Conservation (phyloP, 192 early-diverging fungal genomes). For the Blastocladiella britannica region DNA sequence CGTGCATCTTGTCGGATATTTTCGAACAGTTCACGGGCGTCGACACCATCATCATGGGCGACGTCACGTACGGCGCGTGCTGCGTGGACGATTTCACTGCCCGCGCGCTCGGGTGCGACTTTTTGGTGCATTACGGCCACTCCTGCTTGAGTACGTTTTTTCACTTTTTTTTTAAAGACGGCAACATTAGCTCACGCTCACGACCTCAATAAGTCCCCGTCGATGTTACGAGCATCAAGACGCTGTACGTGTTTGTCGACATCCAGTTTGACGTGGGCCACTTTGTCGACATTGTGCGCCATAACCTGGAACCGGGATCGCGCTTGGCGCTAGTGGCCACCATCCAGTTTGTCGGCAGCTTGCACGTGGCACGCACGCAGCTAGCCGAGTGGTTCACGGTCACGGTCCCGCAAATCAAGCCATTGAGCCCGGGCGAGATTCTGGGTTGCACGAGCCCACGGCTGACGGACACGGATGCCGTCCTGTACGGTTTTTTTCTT, state of each 20-base stretch:
- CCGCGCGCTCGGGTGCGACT: conserved; percentile 76
- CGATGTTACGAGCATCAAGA: conserved; percentile 79
- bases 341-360: conserved; percentile 80
- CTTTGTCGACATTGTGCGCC: conserved; percentile 70
- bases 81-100: conserved; percentile 97
- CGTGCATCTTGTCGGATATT: conserved; percentile 81
- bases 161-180: neutral
- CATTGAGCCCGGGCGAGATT: conserved; percentile 85
- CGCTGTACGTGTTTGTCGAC: conserved; percentile 96
- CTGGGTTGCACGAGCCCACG: conserved; percentile 88
- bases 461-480: conserved; percentile 45
- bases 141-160: conserved; percentile 56
- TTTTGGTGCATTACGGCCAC: conserved; percentile 95
- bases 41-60: conserved; percentile 91
- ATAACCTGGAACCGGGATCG: conserved; percentile 60
- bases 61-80: conserved; percentile 98
- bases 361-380: conserved; percentile 48
- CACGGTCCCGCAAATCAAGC: conserved; percentile 76
- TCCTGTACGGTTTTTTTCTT: conserved; percentile 33
- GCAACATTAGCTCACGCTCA: neutral
- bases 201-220: conserved; percentile 59
- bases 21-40: conserved; percentile 65
- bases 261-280: conserved; percentile 85
- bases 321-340: conserved; percentile 65
- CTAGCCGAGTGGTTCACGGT: conserved; percentile 44